Evolutionary conservation across 495 filamentous ascomycete species (phyloP), one percentile per base, ranked within the genome.

Genomic region (Daldinia vernicosa): DNA sequence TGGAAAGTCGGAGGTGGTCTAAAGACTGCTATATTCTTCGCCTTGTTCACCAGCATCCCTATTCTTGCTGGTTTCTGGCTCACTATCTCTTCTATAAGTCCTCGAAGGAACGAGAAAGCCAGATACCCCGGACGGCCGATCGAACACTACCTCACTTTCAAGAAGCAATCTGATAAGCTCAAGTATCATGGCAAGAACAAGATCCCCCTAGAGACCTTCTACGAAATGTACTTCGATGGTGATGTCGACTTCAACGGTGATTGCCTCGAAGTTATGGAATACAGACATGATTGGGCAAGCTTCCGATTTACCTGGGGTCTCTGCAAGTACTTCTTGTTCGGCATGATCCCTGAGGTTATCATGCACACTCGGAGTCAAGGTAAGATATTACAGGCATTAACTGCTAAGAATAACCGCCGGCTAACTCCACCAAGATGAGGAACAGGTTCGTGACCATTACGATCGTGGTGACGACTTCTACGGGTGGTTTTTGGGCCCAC

Each of bases 381-480:
- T 90, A 80, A 70, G 81, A 65, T 15, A 30, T 19, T 35, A 8
- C 15, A 27, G 15, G 22, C 24, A 15, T 40, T 24, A 22, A 8
- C 27, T 17, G 8, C 26, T 12, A 8, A 8, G 56, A 5, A 57
- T 57, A 30, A 32, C 28, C 35, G 30, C 7, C 17, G 19, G 45
- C 71, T 80, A 66, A 80, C 72, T 14, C 19, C 2, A 19, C 26
- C 37, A 63, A 92, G 92, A 94, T 76, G 91, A 94, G 82, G 92
- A 94, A 79, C 92, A 96, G 83, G 90, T 95, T 45, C 91, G 92
- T 66, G 90, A 90, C 69, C 91, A 94, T 80, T 95, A 96, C 79
- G 92, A 95, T 83, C 88, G 91, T 73, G 92, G 92, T 72, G 91
- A 95, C 79, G 92, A 96, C 80, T 92, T 92, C 80, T 96, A 96